Evolutionary conservation across 352 stramenopile genomes (phyloP).

Genomic region (Pythium phragmitis): DNA sequence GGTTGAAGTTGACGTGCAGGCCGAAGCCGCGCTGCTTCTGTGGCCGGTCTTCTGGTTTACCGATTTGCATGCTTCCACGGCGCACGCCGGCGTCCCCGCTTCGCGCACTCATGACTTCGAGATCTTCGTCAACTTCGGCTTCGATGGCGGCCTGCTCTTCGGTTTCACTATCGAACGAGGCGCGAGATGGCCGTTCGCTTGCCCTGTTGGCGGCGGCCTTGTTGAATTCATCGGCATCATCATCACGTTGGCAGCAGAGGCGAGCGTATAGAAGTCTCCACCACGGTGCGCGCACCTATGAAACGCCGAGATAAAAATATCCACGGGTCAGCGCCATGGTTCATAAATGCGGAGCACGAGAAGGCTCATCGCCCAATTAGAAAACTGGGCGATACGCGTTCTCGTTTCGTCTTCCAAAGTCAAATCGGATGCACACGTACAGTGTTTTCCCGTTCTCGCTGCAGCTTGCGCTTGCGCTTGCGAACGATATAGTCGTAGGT

Average conservation of each 20-base stretch:
- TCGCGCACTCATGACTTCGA: slow-evolving; percentile 74
- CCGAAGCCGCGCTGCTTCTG: slow-evolving; percentile 48
- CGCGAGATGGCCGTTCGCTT: slow-evolving; percentile 50
- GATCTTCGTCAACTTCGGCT: slow-evolving; percentile 75
- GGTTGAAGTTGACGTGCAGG: slow-evolving; percentile 54
- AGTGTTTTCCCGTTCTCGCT: slow-evolving; percentile 51
- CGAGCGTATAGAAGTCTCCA: slow-evolving; percentile 28
- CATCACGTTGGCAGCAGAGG: slow-evolving; percentile 29
- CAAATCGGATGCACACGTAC: slow-evolving; percentile 74
- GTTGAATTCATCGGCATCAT: slow-evolving; percentile 31
- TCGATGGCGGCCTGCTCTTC: slow-evolving; percentile 70
- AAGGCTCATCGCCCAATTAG: slow-evolving; percentile 22
- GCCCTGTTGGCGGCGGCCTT: slow-evolving; percentile 38
- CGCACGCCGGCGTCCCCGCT: slow-evolving; percentile 53
- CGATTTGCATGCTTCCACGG: slow-evolving; percentile 31
- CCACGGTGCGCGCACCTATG: slow-evolving; percentile 26
- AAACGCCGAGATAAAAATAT: neutral
- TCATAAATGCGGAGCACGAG: neutral
- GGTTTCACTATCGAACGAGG: slow-evolving; percentile 61
- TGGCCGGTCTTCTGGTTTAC: slow-evolving; percentile 31
- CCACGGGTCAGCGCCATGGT: neutral
- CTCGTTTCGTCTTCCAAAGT: slow-evolving; percentile 15
- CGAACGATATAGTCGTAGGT: slow-evolving; percentile 89
- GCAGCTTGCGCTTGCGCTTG: slow-evolving; percentile 73
- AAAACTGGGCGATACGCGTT: slow-evolving; percentile 23